Evolutionary conservation across 371 early-diverging fungal genomes (phyloP).

Genomic region (Phascolomyces articulosus): DNA sequence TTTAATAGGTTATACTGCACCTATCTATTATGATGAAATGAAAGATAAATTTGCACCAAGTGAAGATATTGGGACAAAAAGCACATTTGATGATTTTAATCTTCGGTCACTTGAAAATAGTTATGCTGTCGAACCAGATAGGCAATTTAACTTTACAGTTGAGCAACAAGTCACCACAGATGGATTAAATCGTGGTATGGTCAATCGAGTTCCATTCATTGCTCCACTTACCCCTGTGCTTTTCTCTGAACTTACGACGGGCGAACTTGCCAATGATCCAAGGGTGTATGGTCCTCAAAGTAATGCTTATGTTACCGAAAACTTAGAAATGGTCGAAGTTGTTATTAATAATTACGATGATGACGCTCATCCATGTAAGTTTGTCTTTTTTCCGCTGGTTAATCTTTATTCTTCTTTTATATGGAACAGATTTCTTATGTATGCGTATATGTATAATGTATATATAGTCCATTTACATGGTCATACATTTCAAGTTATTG

Average conservation of each 20-base stretch:
- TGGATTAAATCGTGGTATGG: slow-evolving; percentile 73
- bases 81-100: slow-evolving; percentile 50
- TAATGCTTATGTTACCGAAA: slow-evolving; percentile 49
- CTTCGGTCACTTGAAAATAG: slow-evolving; percentile 44
- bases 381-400: too few species aligned
- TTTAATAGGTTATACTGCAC: slow-evolving; percentile 52
- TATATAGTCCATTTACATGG: slow-evolving; percentile 78
- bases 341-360: slow-evolving; percentile 68
- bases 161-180: slow-evolving; percentile 64
- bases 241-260: slow-evolving; percentile 62
- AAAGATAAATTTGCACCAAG: slow-evolving; percentile 37
- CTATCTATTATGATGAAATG: slow-evolving; percentile 50
- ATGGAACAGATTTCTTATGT: too few species aligned
- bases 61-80: slow-evolving; percentile 25
- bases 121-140: slow-evolving; percentile 39
- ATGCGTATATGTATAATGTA: too few species aligned
- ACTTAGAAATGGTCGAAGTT: slow-evolving; percentile 44
- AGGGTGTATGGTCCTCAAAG: slow-evolving; percentile 65
- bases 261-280: slow-evolving; percentile 44
- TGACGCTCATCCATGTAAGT: slow-evolving; percentile 66
- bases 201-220: slow-evolving; percentile 71
- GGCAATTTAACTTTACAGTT: slow-evolving; percentile 53
- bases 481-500: slow-evolving; percentile 76
- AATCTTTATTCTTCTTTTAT: too few species aligned
- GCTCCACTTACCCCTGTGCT: slow-evolving; percentile 64